Percentiles rank a stretch among this genome's conserved stretches.
Evolutionary conservation across 73 alveolate genomes (phyloP).

Genomic region (Paramecium primaurelia): DNA sequence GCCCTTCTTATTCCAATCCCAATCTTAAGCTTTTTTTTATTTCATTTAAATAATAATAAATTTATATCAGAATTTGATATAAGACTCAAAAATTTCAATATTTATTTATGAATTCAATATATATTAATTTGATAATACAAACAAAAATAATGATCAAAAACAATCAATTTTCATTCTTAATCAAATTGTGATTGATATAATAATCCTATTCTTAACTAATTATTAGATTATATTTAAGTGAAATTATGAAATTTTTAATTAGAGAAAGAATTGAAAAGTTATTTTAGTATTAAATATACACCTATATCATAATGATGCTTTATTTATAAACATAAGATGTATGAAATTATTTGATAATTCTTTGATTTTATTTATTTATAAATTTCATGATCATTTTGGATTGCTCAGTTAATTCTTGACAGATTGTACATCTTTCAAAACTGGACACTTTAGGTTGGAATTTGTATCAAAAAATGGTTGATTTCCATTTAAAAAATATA

Average conservation of each 20-base stretch:
- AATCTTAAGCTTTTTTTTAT: neutral
- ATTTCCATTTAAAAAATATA: neutral
- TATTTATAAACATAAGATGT: neutral
- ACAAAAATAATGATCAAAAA: neutral
- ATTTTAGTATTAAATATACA: neutral
- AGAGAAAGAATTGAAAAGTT: neutral
- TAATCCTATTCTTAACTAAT: neutral
- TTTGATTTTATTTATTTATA: neutral
- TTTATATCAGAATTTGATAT: neutral
- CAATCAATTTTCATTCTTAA: neutral
- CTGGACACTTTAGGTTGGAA: neutral
- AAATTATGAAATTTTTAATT: neutral
- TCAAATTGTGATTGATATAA: neutral
- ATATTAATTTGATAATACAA: neutral
- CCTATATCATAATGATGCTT: neutral
- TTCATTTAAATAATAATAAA: neutral
- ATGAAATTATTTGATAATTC: neutral
- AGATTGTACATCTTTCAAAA: neutral
- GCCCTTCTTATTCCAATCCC: slow-evolving; percentile 29
- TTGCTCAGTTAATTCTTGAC: neutral
- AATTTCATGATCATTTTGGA: neutral
- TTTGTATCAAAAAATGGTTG: neutral
- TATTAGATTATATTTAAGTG: neutral
- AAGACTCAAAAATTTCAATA: neutral
- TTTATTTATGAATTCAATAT: neutral